These are phyloP conservation scores for Limonium bicolor DNA, from an alignment of 148 eudicot species.

Conservation along the genomic window DNA sequence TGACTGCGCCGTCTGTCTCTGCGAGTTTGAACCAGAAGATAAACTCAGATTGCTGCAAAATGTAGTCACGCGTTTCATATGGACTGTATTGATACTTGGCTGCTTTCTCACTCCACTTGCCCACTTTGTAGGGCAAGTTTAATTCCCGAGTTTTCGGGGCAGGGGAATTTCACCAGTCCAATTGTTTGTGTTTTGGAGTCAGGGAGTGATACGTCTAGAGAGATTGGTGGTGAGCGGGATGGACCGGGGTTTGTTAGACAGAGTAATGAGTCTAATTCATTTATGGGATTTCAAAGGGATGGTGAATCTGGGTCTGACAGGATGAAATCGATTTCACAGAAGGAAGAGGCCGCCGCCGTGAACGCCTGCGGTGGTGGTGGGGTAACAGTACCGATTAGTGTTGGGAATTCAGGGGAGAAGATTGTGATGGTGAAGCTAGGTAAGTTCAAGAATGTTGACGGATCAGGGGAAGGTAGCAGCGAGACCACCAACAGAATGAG, in stretches of 20 bases:
- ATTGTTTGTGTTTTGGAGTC: constrained; percentile 18
- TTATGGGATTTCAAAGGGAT: no score
- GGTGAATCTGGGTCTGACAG: constrained; percentile 5
- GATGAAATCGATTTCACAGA: constrained; percentile 12
- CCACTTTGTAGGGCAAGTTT: constrained; percentile 33
- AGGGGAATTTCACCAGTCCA: no score
- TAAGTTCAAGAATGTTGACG: constrained; percentile 28
- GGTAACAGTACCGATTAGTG: background rate
- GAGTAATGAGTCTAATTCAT: no score
- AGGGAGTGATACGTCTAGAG: constrained; percentile 11
- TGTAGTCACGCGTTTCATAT: constrained; percentile 50
- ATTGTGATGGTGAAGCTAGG: constrained; percentile 43
- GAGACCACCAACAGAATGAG: constrained; percentile 21
- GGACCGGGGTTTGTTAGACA: no score
- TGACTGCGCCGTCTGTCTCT: constrained; percentile 83
- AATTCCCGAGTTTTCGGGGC: constrained; percentile 1
- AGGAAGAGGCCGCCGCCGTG: constrained; percentile 8
- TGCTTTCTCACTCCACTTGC: constrained; percentile 38
- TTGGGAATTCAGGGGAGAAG: constrained; percentile 12
- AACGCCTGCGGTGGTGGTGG: background rate
- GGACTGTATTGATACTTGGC: constrained; percentile 39
- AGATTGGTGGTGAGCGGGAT: constrained; percentile 13
- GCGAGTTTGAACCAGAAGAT: constrained; percentile 57
- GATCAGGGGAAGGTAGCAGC: constrained; percentile 9
- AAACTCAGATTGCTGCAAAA: constrained; percentile 47